Base-by-base conservation (phyloP, 2,329 filamentous ascomycete species). In the Immersiporthe knoxdaviesiana region DNA sequence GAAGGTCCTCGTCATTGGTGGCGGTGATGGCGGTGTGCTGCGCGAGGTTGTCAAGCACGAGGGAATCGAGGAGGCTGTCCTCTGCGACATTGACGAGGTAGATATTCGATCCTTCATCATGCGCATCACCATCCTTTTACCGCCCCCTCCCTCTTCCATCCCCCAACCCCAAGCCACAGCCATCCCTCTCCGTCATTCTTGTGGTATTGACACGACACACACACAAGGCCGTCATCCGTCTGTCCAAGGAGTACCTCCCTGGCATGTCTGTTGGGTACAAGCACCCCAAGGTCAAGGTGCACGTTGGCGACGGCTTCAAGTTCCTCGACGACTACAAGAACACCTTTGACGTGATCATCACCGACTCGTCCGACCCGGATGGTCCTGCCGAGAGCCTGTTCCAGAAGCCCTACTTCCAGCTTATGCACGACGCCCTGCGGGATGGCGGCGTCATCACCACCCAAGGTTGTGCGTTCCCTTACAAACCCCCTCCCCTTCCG, bases 41-140 rank as follows among this genome's bases (percentile, higher is more conserved):
- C 94, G 96, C 77, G 96, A 99, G 88, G 91, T 99, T 59, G 93
- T 99, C 87, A 99, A 99, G 92, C 96, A 99, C 84, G 93, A 97
- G 76, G 92, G 91, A 77, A 92, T 99, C 73, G 93, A 99, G 87
- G 92, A 97, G 87, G 96, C 96, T 72, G 91, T 91, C 74, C 92
- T 99, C 76, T 98, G 95, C 85, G 96, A 99, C 84, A 99, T 99
- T 81, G 96, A 99, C 77, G 96, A 98, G 88, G 89, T 91, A 80
- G 65, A 74, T 62, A 66, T 21, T 21, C 69, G 82, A 85, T 87
- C 88, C 73, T 86, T 90, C 77, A 89, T 90, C 78, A 63, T n/a
- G 21, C 7, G n/a, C n/a, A n/a, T 21, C 44, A n/a, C 21, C 44
- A 10, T 2, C 44, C 44, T 47, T 14, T 18, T 35, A 37, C 35